A percentile compares a stretch with the other conserved stretches of the same genome.
Evolutionary conservation across 345 rosid genomes (phyloP).

Genomic region (Lumnitzera racemosa): DNA sequence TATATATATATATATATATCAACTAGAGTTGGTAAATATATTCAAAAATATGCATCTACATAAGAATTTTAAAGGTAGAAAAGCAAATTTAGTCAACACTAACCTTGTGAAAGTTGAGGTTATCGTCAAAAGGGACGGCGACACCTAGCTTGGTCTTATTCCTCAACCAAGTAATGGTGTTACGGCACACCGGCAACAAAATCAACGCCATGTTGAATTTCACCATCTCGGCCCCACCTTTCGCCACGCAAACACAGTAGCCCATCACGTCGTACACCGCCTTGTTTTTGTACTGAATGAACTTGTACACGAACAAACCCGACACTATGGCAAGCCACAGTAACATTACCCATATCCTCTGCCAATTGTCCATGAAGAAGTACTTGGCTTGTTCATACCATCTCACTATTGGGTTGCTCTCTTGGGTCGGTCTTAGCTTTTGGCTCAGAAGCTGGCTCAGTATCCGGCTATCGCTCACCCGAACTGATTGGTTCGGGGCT

Average conservation of each 20-base stretch:
- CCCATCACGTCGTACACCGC: constrained; percentile 62
- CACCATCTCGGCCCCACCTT: constrained; percentile 81
- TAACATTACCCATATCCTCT: constrained; percentile 71
- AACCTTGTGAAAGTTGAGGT: constrained; percentile 76
- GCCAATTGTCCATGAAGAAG: constrained; percentile 76
- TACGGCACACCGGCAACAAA: constrained; percentile 69
- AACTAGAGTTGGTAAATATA: too few species aligned
- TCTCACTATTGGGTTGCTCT: constrained; percentile 38
- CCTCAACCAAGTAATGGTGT: constrained; percentile 87
- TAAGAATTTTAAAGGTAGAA: too few species aligned
- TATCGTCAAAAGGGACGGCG: constrained; percentile 78
- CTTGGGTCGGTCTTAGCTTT: constrained; percentile 67
- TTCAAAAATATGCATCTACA: too few species aligned
- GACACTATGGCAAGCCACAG: constrained; percentile 55
- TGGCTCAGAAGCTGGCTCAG: constrained; percentile 78
- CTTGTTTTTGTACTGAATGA: constrained; percentile 52
- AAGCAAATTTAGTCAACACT: constrained; percentile 2
- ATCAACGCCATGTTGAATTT: constrained; percentile 92
- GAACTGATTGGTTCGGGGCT: constrained; percentile 74
- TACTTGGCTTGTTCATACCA: constrained; percentile 40
- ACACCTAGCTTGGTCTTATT: constrained; percentile 72
- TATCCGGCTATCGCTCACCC: constrained; percentile 52
- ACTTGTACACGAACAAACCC: constrained; percentile 68
- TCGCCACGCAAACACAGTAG: constrained; percentile 75
- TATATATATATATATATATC: too few species aligned